Base-by-base conservation (phyloP, 805 yeast genomes). In the Groenewaldozyma tartarivorans region DNA sequence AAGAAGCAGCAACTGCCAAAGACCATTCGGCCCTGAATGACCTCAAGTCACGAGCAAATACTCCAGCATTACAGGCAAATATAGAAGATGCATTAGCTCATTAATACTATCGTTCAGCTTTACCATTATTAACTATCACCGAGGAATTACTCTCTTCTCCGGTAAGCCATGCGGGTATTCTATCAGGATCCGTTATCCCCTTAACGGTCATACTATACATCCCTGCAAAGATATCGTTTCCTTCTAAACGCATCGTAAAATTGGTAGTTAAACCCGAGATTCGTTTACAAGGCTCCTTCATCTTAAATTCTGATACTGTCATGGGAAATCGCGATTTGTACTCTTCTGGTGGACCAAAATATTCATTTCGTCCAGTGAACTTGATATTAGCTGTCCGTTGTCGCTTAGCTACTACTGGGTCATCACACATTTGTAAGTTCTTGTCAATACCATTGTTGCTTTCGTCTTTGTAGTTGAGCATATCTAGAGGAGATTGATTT, bases 151-250 rank as follows among this genome's bases (percentile, higher is more conserved):
- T 81, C 46, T 78, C 79, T 55, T 82, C 86, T 2, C 94, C 94
- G 3, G 88, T 76, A 24, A 84, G 57, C 88, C 87, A 84, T 22
- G 76, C 71, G 1, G 95, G 94, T 13, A 81, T 60, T 0, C 49
- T 63, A n/a, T 67, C 62, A 0, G 81, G 71, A 48, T 81, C 71
- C 1, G 78, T 58, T 0, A 68, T 51, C 1, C 65, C 71, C 47
- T 61, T 42, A 39, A 64, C 64, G 20, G 86, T 72, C 15, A 84
- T 63, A 51, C 81, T 79, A 56, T 81, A 86, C 30, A 84, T 52
- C 0, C 95, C 95, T 2, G 76, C 94, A 67, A 78, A 84, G 0
- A 85, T 71, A 54, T 84, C 94, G 16, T 63, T 66, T 1, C 95
- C 95, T 2, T 68, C 61, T 3, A 84, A 57, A 43, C 68, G 50